These are phyloP conservation scores for Chlorella vulgaris DNA, from an alignment of 139 green algal genomes.

Conservation along the genomic window DNA sequence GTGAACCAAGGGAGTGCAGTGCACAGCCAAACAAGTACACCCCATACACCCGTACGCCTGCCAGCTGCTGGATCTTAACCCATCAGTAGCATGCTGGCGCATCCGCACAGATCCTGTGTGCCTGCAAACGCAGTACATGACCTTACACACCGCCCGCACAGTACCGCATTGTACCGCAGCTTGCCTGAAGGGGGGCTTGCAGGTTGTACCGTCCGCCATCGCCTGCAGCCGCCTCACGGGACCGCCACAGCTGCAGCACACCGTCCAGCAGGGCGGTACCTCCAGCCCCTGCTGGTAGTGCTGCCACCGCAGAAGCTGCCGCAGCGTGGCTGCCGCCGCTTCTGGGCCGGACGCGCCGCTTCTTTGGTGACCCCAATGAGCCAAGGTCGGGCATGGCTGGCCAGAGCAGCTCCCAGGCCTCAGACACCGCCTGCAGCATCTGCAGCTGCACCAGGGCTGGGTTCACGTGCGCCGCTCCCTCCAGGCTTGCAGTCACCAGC, in stretches of 20 bases:
- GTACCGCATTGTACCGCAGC: background rate
- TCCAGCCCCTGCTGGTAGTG: background rate
- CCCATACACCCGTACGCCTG: too few relatives aligned
- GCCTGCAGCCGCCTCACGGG: background rate
- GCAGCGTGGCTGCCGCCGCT: conserved; percentile 1
- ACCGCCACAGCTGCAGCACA: conserved; percentile 19
- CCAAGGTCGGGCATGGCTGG: conserved; percentile 14
- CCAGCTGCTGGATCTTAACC: too few relatives aligned
- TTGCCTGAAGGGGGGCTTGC: conserved; percentile 59
- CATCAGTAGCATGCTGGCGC: too few relatives aligned
- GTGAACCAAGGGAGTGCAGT: too few relatives aligned
- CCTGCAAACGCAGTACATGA: too few relatives aligned
- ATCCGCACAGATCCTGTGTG: too few relatives aligned
- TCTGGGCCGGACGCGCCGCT: background rate
- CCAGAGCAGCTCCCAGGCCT: conserved; percentile 48
- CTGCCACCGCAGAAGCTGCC: background rate
- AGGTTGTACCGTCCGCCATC: conserved; percentile 47
- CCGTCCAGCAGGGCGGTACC: background rate
- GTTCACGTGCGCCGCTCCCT: conserved; percentile 56
- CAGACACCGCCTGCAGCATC: conserved; percentile 59
- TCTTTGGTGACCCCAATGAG: conserved; percentile 21
- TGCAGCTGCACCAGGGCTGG: conserved; percentile 67
- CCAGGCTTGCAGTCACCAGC: conserved; percentile 42
- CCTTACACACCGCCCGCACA: too few relatives aligned
- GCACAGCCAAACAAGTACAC: too few relatives aligned